Evolutionary conservation across 2,329 filamentous ascomycete species (phyloP), one percentile per base, ranked within the genome.

Genomic region (Nemania bipapillata): DNA sequence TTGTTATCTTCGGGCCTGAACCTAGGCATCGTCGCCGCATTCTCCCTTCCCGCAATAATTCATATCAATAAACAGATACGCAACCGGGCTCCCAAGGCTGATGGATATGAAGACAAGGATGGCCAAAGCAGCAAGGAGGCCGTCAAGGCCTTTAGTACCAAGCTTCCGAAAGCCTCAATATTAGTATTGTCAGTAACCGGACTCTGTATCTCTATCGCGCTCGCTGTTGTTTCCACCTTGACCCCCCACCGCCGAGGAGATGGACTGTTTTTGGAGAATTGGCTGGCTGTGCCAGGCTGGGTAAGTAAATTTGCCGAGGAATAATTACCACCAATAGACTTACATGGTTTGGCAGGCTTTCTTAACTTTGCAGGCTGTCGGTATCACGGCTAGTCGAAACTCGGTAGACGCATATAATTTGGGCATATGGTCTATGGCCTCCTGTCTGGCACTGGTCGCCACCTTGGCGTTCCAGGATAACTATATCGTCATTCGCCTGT

Each of bases 31-130:
- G 71, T 76, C 54, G 65, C 70, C 8, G 42, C 73, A 28, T 69
- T 76, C 20, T 74, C 77, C 6, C 17, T 74, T 22, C 77, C 77
- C 17, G 71, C 75, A 8, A 57, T 66, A n/a, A 26, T 74, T 47
- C 70, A 69, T 56, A 52, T 77, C 17, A 50, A 45, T 5, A 49
- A 61, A 56, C 75, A 73, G 64, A 57, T 74, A 35, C 69, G 73
- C 55, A 70, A 59, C 26, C 74, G 67, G 49, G 64, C 70, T n/a
- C 55, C 68, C 15, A 76, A 74, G 65, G 81, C 85, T 47, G 80
- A 84, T 11, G 81, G 84, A 12, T 94, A 94, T 75, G 82, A 89
- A 73, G 92, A 94, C 75, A 80, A 85, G 69, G 92, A 94, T 79
- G 92, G 92, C 56, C 83, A 86, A 70, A 90, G 90, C 35, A 91